These are phyloP conservation scores for Bipolaris bicolor DNA, from an alignment of 2,329 filamentous ascomycete genomes.

Conservation along the genomic window DNA sequence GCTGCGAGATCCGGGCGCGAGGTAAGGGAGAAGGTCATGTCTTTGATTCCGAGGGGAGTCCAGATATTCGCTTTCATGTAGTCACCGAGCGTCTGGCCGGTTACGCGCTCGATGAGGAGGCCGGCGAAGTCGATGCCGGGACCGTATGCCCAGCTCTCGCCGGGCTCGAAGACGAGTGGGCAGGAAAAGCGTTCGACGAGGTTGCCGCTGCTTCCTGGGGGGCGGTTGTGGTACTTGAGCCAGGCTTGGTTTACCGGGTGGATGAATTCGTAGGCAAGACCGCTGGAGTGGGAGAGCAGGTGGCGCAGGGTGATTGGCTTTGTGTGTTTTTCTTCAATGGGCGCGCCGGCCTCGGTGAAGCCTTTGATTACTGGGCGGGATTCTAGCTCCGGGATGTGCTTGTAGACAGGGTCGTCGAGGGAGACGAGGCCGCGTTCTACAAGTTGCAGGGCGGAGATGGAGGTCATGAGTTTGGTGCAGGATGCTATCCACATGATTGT, in stretches of 20 bases:
- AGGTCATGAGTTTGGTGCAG: slow-evolving; percentile 50
- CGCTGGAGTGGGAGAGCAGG: slow-evolving; percentile 59
- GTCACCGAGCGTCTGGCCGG: slow-evolving; percentile 59
- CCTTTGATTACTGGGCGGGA: slow-evolving; percentile 32
- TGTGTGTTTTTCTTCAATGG: slow-evolving; percentile 32
- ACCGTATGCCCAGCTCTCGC: slow-evolving; percentile 59
- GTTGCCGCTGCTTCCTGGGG: slow-evolving; percentile 50
- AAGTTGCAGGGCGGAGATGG: slow-evolving; percentile 42
- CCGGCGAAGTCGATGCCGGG: slow-evolving; percentile 57
- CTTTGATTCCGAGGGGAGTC: slow-evolving; percentile 53
- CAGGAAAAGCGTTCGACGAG: slow-evolving; percentile 52
- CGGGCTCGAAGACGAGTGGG: slow-evolving; percentile 51
- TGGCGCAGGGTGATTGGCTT: slow-evolving; percentile 41
- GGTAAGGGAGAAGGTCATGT: slow-evolving; percentile 61
- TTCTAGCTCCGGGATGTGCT: slow-evolving; percentile 42
- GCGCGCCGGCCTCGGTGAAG: slow-evolving; percentile 31
- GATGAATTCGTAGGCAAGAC: slow-evolving; percentile 54
- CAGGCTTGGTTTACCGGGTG: slow-evolving; percentile 53
- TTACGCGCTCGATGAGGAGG: slow-evolving; percentile 53
- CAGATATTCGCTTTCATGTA: slow-evolving; percentile 63
- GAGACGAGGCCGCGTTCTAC: slow-evolving; percentile 43
- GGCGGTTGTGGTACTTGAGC: slow-evolving; percentile 32
- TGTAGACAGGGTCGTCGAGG: slow-evolving; percentile 44
- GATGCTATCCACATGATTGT: slow-evolving; percentile 49
- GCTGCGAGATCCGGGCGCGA: slow-evolving; percentile 30